Base-by-base conservation (phyloP, 495 filamentous ascomycete species). In the Penicillium maclennaniae region DNA sequence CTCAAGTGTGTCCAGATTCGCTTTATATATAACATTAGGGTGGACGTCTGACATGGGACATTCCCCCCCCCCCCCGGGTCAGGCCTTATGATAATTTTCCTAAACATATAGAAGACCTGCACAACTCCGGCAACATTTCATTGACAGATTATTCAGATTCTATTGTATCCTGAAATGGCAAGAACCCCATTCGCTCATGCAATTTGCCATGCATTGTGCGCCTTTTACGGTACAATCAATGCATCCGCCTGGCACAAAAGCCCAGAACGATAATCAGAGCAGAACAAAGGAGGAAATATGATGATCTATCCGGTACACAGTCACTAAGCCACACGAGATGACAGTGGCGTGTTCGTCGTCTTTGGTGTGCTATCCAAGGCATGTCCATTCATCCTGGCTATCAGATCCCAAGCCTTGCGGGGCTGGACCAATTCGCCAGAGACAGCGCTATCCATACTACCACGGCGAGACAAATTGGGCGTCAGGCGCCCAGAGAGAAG, bases 401-500 rank as follows among this genome's bases (percentile, higher is more conserved):
- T 49, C 15, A 60, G 45, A 21, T 63, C 63, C 55, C 59, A 48
- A 31, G 58, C 60, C 44, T 67, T 71, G 44, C 66, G 68, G 0
- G 68, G 49, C 27, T 63, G 54, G 2, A 65, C 55, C 17, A 61
- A 42, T 37, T 74, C 70, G 28, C 69, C 60, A 44, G 67, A 75
- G 38, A 56, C 67, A 38, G 62, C 63, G 53, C 75, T 78, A 39
- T 76, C 72, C 40, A 62, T 54, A 36, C 75, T 78, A 0, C 62
- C 68, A 4, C 71, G 69, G 4, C 73, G 66, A 8, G 75, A 75
- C 16, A 71, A 16, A 39, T 51, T 65, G 4, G 74, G 70, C 0
- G 71, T 71, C 43, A 67, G 34, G 3, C 65, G 57, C 4, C 71
- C 72, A 7, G 67, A 55, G 34, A 71, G 53, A 28, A 92, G 68